Conservation (phyloP, 176 grass and related monocot genomes). For the Bonia amplexicaulis region DNA sequence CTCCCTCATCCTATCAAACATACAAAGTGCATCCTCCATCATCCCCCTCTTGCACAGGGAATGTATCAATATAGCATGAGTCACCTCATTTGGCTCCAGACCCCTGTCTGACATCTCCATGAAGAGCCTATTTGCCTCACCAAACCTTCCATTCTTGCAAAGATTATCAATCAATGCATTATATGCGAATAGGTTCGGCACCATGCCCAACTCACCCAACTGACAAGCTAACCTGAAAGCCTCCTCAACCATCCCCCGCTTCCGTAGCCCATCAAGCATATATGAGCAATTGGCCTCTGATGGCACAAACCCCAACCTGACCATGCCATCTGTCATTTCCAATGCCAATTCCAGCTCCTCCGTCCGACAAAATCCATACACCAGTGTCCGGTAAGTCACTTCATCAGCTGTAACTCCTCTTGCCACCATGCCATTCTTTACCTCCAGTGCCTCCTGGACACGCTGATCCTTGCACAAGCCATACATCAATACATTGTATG, state of each 20-base stretch:
- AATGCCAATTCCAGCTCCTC: conserved; percentile 47
- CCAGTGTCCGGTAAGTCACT: conserved; percentile 63
- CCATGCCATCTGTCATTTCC: conserved; percentile 48
- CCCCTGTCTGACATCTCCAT: conserved; percentile 39
- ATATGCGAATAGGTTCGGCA: conserved; percentile 61
- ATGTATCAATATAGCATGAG: conserved; percentile 78
- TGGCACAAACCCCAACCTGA: conserved; percentile 40
- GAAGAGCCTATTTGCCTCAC: conserved; percentile 64
- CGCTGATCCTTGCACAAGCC: conserved; percentile 52
- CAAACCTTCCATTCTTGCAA: conserved; percentile 52
- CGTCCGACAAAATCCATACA: conserved; percentile 48
- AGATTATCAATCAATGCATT: conserved; percentile 75
- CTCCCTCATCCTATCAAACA: conserved; percentile 52
- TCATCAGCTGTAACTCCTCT: conserved; percentile 49
- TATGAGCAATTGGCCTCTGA: conserved; percentile 51
- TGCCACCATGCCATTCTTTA: conserved; percentile 36
- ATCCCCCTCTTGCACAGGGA: conserved; percentile 65
- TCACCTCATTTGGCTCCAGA: conserved; percentile 60
- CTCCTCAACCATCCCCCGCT: conserved; percentile 33
- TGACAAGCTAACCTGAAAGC: conserved; percentile 57
- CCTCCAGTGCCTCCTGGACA: conserved; percentile 45
- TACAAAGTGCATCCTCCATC: conserved; percentile 40
- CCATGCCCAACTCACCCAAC: conserved; percentile 48
- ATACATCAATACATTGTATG: conserved; percentile 79
- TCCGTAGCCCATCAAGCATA: conserved; percentile 54